These are phyloP conservation scores for Ustilago bromivora DNA, from an alignment of 1,284 basidiomycete species.

Conservation along the genomic window DNA sequence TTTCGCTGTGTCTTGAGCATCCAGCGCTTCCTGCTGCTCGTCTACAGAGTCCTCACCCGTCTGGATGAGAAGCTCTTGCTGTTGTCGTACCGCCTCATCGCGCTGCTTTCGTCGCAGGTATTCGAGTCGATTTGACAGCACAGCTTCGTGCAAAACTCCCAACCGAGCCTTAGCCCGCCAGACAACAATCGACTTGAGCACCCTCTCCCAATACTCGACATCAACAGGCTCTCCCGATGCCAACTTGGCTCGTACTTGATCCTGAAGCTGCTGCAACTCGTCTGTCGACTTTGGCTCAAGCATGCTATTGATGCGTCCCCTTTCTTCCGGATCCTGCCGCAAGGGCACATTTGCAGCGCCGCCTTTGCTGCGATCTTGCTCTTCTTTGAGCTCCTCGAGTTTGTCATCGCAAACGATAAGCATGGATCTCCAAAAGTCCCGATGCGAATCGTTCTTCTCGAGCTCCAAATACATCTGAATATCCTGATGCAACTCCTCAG, in stretches of 20 bases:
- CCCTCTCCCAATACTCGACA: constrained; percentile 95
- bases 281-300: constrained; percentile 71
- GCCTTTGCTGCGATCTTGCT: constrained; percentile 61
- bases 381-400: constrained; percentile 75
- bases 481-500: constrained; percentile 91
- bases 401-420: constrained; percentile 94
- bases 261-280: constrained; percentile 84
- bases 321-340: constrained; percentile 59
- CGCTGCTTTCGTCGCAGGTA: constrained; percentile 93
- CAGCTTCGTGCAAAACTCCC: constrained; percentile 90
- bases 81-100: constrained; percentile 90
- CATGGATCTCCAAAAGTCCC: constrained; percentile 99
- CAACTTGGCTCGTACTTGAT: constrained; percentile 87
- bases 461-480: constrained; percentile 91
- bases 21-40: constrained; percentile 10
- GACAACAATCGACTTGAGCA: constrained; percentile 91
- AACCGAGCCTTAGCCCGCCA: constrained; percentile 98
- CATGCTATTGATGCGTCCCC: constrained; percentile 63
- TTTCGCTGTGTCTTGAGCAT: constrained; percentile 71
- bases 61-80: constrained; percentile 82
- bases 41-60: constrained; percentile 62
- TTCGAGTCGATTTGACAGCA: constrained; percentile 93
- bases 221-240: constrained; percentile 92
- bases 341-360: constrained; percentile 72
- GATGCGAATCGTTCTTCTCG: constrained; percentile 84